phyloP scores from a whole-genome alignment of 345 rosid species.

The Salix arbutifolia region DNA sequence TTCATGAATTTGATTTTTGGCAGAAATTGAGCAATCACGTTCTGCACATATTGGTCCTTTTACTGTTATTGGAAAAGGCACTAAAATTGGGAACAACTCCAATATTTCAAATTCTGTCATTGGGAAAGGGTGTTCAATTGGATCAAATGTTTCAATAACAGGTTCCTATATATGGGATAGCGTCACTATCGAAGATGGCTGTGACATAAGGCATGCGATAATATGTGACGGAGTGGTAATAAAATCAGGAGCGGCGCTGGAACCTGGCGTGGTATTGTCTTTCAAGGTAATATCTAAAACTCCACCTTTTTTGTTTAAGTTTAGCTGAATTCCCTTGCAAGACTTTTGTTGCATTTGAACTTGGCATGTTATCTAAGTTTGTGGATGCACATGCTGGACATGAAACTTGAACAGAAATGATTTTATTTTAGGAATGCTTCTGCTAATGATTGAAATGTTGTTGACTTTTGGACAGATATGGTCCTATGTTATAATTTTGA shows the following conservation, averaged over 20 bases:
- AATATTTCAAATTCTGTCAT: constrained; percentile 72
- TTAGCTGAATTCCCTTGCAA: background rate
- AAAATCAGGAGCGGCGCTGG: constrained; percentile 69
- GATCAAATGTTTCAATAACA: constrained; percentile 77
- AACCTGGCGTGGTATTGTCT: constrained; percentile 84
- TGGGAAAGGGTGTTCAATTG: constrained; percentile 77
- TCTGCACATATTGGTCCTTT: constrained; percentile 73
- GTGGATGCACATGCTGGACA: background rate
- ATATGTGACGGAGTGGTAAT: constrained; percentile 78
- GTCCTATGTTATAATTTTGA: no score
- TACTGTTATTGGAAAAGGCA: constrained; percentile 67
- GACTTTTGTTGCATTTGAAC: background rate
- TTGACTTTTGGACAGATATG: background rate
- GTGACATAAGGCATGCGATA: constrained; percentile 72
- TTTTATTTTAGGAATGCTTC: background rate
- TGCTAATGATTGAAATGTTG: background rate
- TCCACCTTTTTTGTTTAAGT: background rate
- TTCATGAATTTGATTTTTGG: background rate
- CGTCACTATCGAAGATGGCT: constrained; percentile 87
- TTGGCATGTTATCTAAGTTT: background rate
- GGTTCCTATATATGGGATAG: constrained; percentile 90
- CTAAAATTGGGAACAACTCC: constrained; percentile 57
- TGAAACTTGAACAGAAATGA: background rate
- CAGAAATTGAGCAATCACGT: constrained; percentile 59
- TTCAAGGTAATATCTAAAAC: constrained; percentile 46